phyloP scores from a whole-genome alignment of 2,329 filamentous ascomycete species.

The Hypoxylon rubiginosum region DNA sequence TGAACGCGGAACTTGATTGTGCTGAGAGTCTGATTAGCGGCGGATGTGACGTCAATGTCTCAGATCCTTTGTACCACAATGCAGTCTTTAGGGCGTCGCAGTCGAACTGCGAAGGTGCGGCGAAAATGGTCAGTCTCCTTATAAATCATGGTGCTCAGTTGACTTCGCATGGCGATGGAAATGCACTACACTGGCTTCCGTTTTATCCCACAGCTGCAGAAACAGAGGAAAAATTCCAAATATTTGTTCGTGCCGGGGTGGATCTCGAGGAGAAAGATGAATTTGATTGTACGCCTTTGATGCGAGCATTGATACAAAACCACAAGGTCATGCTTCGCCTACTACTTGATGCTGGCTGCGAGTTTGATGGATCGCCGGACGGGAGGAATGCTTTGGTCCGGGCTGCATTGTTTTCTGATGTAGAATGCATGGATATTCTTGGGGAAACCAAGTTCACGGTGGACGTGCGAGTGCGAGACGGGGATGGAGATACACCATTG shows the following conservation, averaged over 20 bases:
- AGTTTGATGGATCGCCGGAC: not conserved
- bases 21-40: conserved; percentile 4
- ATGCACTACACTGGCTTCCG: conserved; percentile 5
- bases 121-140: conserved; percentile 1
- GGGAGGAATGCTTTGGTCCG: not conserved
- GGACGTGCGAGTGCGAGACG: conserved; percentile 18
- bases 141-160: conserved; percentile 10
- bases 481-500: conserved; percentile 6
- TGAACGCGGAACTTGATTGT: not conserved
- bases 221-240: conserved; percentile 19
- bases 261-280: not conserved
- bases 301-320: not conserved
- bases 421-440: conserved; percentile 10
- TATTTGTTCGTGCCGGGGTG: conserved; percentile 7
- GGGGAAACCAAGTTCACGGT: conserved; percentile 5
- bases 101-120: not conserved
- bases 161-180: not conserved
- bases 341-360: conserved; percentile 22
- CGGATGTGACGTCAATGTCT: conserved; percentile 18
- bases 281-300: not conserved
- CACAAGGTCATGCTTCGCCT: conserved; percentile 14
- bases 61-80: accelerated
- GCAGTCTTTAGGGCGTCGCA: not conserved
- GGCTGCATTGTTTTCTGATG: not conserved
- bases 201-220: accelerated